Percentiles rank a stretch among this genome's conserved stretches.
Evolutionary conservation across 2,329 filamentous ascomycete genomes (phyloP).

Genomic region (Aureobasidium sp.): DNA sequence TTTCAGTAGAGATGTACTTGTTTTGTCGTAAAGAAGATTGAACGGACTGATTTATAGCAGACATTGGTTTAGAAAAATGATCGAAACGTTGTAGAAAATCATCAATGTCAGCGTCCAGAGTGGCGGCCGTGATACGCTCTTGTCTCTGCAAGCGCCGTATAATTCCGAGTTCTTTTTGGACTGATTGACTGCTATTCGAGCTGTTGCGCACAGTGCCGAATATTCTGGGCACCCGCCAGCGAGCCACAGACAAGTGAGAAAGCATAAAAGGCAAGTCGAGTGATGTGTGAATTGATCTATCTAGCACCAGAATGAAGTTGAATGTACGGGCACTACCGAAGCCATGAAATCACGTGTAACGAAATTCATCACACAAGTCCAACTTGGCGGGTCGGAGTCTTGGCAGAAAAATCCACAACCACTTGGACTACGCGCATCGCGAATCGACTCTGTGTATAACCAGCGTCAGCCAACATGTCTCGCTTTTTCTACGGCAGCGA

Average conservation of each 20-base stretch:
- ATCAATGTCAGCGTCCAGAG: neutral
- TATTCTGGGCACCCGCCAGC: neutral
- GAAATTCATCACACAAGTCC: neutral
- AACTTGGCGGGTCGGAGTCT: neutral
- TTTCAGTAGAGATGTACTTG: slow-evolving; percentile 11
- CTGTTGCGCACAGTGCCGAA: neutral
- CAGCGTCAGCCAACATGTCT: slow-evolving; percentile 60
- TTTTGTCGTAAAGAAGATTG: neutral
- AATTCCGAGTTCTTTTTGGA: neutral
- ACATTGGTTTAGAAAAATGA: neutral
- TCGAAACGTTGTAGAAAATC: neutral
- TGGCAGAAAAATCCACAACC: neutral
- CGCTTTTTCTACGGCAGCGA: slow-evolving; percentile 95
- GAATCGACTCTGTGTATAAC: slow-evolving; percentile 6
- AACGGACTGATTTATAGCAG: neutral
- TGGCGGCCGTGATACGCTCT: neutral
- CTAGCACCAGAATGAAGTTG: neutral
- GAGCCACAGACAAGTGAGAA: neutral
- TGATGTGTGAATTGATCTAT: neutral
- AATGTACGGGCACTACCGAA: neutral
- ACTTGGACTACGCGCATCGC: neutral
- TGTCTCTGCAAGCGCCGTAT: slow-evolving; percentile 4
- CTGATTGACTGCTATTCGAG: neutral
- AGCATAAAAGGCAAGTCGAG: neutral
- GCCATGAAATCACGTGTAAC: neutral